These are phyloP conservation scores for Chrysosporium keratinophilum DNA, from an alignment of 2,329 filamentous ascomycete species.

Conservation along the genomic window DNA sequence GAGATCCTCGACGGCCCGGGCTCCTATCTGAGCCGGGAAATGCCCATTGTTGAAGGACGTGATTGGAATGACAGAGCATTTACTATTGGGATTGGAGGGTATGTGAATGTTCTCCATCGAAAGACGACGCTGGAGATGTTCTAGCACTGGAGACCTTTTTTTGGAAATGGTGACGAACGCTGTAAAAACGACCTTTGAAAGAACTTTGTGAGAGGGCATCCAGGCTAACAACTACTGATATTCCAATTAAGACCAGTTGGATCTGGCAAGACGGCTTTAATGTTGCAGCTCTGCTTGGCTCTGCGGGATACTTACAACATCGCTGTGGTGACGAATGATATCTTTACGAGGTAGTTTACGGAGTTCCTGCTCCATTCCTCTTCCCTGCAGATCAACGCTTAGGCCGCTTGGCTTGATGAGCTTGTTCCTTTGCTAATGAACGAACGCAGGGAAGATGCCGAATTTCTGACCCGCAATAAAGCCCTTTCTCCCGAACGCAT, in stretches of 20 bases:
- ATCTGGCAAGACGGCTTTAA: constrained; percentile 92
- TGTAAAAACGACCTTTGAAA: constrained; percentile 1
- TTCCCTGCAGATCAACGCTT: neutral
- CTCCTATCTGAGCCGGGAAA: constrained; percentile 78
- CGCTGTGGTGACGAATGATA: constrained; percentile 95
- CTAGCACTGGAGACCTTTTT: neutral
- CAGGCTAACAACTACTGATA: neutral
- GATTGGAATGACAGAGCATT: constrained; percentile 85
- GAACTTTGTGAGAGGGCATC: neutral
- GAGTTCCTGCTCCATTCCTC: neutral
- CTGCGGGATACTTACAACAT: constrained; percentile 74
- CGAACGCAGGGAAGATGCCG: constrained; percentile 67
- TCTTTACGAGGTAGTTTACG: constrained; percentile 78
- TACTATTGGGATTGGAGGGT: constrained; percentile 97
- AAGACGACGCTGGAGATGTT: neutral
- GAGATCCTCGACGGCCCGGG: constrained; percentile 92
- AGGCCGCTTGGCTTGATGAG: constrained; percentile 6
- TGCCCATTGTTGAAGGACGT: constrained; percentile 82
- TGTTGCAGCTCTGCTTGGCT: constrained; percentile 81
- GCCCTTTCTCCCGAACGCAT: constrained; percentile 77
- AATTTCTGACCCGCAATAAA: constrained; percentile 81
- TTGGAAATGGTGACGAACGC: neutral
- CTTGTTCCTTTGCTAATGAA: constrained; percentile 5
- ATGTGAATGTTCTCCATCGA: constrained; percentile 26
- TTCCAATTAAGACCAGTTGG: constrained; percentile 65